Evolutionary conservation across 495 filamentous ascomycete species (phyloP).

Genomic region (Tetracladium marchalianum): DNA sequence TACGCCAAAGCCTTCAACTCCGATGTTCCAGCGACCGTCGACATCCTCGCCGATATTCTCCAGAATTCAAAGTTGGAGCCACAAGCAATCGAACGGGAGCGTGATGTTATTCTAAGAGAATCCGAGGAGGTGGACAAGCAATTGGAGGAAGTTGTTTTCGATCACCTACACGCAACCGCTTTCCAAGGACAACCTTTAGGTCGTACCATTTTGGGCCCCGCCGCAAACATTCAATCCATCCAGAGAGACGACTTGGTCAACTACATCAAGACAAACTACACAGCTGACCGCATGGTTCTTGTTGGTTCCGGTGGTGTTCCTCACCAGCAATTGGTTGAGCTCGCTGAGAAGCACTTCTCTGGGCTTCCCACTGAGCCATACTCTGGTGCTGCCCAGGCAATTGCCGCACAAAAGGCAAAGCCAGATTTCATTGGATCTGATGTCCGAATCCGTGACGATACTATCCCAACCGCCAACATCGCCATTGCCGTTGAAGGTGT

Average conservation of each 20-base stretch:
- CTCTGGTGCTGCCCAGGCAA: conserved; percentile 52
- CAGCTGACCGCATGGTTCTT: conserved; percentile 97
- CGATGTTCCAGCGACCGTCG: conserved; percentile 89
- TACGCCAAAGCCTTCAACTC: conserved; percentile 98
- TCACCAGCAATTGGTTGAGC: conserved; percentile 84
- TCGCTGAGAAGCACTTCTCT: conserved; percentile 94
- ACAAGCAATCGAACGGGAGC: conserved; percentile 87
- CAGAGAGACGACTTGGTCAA: conserved; percentile 75
- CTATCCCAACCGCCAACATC: conserved; percentile 90
- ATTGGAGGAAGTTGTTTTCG: conserved; percentile 98
- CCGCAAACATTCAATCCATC: conserved; percentile 97
- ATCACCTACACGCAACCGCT: conserved; percentile 97
- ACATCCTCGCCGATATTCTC: conserved; percentile 97
- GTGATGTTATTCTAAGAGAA: conserved; percentile 96
- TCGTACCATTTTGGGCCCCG: conserved; percentile 94
- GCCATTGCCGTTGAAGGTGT: conserved; percentile 99
- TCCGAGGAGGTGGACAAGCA: conserved; percentile 99
- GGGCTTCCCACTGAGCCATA: conserved; percentile 58
- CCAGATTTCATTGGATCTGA: conserved; percentile 96
- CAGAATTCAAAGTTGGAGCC: conserved; percentile 97
- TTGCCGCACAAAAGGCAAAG: conserved; percentile 66
- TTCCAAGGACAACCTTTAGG: conserved; percentile 93
- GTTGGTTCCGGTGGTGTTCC: conserved; percentile 92
- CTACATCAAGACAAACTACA: conserved; percentile 99
- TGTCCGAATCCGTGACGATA: conserved; percentile 90